These are phyloP conservation scores for Saccharomycopsis amapae DNA, from an alignment of 805 yeast species.

Conservation along the genomic window DNA sequence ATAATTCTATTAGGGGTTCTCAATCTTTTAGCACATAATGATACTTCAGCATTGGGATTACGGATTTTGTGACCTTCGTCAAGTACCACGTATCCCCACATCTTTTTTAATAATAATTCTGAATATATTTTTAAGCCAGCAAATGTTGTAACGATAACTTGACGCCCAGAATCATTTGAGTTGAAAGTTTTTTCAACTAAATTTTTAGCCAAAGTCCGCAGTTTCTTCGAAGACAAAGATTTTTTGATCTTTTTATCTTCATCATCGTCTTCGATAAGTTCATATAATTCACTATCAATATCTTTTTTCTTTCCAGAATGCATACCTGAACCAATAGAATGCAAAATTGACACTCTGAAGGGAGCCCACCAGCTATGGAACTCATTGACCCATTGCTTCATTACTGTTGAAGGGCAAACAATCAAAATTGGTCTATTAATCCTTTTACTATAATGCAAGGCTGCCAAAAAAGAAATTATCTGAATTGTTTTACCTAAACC, in stretches of 20 bases:
- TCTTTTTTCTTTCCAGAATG: slow-evolving; percentile 31
- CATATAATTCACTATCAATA: slow-evolving; percentile 32
- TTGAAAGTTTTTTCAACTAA: slow-evolving; percentile 35
- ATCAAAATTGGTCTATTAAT: slow-evolving; percentile 72
- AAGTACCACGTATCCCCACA: slow-evolving; percentile 86
- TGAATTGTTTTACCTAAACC: slow-evolving; percentile 96
- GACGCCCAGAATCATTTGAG: slow-evolving; percentile 41
- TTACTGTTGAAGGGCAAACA: slow-evolving; percentile 95
- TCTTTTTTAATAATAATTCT: slow-evolving; percentile 49
- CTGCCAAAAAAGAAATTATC: slow-evolving; percentile 83
- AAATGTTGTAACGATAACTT: slow-evolving; percentile 84
- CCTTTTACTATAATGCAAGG: slow-evolving; percentile 73
- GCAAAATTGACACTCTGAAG: slow-evolving; percentile 74
- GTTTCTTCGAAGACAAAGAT: slow-evolving; percentile 25
- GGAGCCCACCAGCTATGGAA: slow-evolving; percentile 99
- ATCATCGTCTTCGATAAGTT: slow-evolving; percentile 40
- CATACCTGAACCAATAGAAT: slow-evolving; percentile 91
- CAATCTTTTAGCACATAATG: slow-evolving; percentile 76
- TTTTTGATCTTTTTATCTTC: slow-evolving; percentile 30
- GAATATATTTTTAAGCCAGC: slow-evolving; percentile 74
- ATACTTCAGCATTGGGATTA: slow-evolving; percentile 86
- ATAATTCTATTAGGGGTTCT: slow-evolving; percentile 82
- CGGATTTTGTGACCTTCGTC: slow-evolving; percentile 98
- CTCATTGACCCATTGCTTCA: slow-evolving; percentile 96
- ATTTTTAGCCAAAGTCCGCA: slow-evolving; percentile 36